Percentiles rank a stretch among this genome's conserved stretches.
Conservation (phyloP, 1,284 basidiomycete genomes). For the Tetrapyrgos nigripes region DNA sequence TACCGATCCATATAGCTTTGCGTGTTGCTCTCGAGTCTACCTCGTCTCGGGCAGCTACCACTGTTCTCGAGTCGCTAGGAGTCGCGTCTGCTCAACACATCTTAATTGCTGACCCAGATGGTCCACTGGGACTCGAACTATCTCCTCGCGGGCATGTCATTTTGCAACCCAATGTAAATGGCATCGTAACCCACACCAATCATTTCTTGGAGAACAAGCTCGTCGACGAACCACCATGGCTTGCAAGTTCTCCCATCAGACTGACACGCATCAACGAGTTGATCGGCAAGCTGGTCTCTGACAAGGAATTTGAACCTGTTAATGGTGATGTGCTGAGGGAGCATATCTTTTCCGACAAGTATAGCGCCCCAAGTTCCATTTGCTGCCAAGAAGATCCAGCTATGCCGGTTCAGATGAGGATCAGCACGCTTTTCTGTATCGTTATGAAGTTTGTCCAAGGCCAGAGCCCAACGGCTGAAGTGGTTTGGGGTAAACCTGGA, state of each 20-base stretch:
- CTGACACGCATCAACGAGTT: conserved; percentile 18
- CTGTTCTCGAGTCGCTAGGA: conserved; percentile 12
- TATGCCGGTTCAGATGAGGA: conserved; percentile 13
- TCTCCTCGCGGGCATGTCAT: conserved; percentile 17
- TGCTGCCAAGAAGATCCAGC: conserved; percentile 18
- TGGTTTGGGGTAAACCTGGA: conserved; percentile 40
- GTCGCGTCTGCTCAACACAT: conserved; percentile 22
- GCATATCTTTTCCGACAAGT: conserved; percentile 18
- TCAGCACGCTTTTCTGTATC: conserved; percentile 21
- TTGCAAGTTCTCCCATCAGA: conserved; percentile 17
- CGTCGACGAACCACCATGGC: conserved; percentile 18
- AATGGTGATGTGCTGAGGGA: conserved; percentile 8
- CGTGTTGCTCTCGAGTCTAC: conserved; percentile 18
- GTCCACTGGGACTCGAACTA: conserved; percentile 18
- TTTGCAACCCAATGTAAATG: conserved; percentile 7
- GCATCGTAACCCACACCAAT: conserved; percentile 21
- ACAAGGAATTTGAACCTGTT: not conserved
- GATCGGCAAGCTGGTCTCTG: conserved; percentile 5
- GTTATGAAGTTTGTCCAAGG: conserved; percentile 10
- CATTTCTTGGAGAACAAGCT: conserved; percentile 18
- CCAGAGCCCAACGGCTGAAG: conserved; percentile 5
- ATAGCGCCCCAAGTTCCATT: conserved; percentile 19
- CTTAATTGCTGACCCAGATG: conserved; percentile 20
- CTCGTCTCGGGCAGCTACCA: conserved; percentile 14
- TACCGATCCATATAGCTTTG: conserved; percentile 22